Conservation (phyloP, 2,329 filamentous ascomycete species). For the Alternaria dauci region DNA sequence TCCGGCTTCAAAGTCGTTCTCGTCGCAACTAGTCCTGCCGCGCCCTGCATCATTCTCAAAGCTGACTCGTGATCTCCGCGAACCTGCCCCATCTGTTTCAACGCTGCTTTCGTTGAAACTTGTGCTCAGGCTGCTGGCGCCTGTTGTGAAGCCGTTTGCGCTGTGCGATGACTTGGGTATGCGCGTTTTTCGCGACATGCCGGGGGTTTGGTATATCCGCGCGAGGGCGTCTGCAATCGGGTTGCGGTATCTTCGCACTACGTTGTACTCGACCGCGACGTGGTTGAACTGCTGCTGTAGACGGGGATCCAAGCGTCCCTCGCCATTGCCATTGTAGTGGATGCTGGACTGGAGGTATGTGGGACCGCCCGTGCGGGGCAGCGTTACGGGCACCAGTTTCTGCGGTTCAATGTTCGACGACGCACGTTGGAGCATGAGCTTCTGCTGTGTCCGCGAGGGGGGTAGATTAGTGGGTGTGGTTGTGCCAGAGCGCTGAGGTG, state of each 20-base stretch:
- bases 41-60: constrained; percentile 34
- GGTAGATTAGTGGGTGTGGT: constrained; percentile 52
- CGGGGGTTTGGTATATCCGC: constrained; percentile 63
- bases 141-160: constrained; percentile 39
- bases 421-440: constrained; percentile 76
- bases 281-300: constrained; percentile 72
- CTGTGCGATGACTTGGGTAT: constrained; percentile 27
- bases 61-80: constrained; percentile 41
- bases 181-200: constrained; percentile 44
- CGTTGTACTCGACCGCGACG: constrained; percentile 76
- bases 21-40: constrained; percentile 27
- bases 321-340: constrained; percentile 46
- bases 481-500: constrained; percentile 47
- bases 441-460: constrained; percentile 74
- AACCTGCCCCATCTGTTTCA: constrained; percentile 39
- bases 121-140: constrained; percentile 41
- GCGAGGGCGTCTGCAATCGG: constrained; percentile 70
- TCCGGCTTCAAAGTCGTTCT: constrained; percentile 33
- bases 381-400: constrained; percentile 54
- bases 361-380: constrained; percentile 49
- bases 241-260: constrained; percentile 75
- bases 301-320: constrained; percentile 65
- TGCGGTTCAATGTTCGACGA: constrained; percentile 75
- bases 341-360: constrained; percentile 46
- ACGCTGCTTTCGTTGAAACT: constrained; percentile 40